Base-by-base conservation (phyloP, 441 rosid species). In the Omphalea diandra region DNA sequence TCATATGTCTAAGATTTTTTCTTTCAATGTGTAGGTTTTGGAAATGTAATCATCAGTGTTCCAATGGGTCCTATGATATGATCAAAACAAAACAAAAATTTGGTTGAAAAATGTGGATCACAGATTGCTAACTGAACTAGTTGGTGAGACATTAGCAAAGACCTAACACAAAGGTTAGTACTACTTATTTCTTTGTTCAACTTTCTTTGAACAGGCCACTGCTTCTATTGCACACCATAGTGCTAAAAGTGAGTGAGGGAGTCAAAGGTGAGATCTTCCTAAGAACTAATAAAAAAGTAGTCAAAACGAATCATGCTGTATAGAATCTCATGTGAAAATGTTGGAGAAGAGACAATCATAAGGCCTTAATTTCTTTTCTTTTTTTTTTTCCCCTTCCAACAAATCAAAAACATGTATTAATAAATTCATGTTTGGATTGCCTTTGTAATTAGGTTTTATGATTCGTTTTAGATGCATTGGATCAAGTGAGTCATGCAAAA, bases 271-370 rank as follows among this genome's bases (percentile, higher is more conserved):
- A 72, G 77, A 81, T 81, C 77, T 75, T 79, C 61, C 27, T 73
- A 26, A 54, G 60, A 73, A 49, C 43, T 65, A 72, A 59, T 47
- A 70, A 74, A 80, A 88, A 91, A 83, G 96, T 82, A 64, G 96
- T 89, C 97, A 91, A 89, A 87, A 46, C 84, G 88, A 91, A 91
- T 91, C 81, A 85, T 85, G 82, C 66, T 76, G 82, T 82, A 83
- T 70, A 82, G 86, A 89, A 74, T 83, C 83, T 89, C 88, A 86
- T 84, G 88, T 83, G 85, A 83, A 78, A 80, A 63, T 91, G 86
- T 82, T 83, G 86, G 90, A 71, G 73, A 36, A 78, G 77, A 73
- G 80, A 83, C 78, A 82, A 82, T 81, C 79, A 83, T 62, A 56
- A 59, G 81, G 65, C 77, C 77, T 77, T 70, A 20, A 67, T 66